Evolutionary conservation across 2,329 filamentous ascomycete genomes (phyloP), one percentile per base, ranked within the genome.

Genomic region (Drechslerella dactyloides): DNA sequence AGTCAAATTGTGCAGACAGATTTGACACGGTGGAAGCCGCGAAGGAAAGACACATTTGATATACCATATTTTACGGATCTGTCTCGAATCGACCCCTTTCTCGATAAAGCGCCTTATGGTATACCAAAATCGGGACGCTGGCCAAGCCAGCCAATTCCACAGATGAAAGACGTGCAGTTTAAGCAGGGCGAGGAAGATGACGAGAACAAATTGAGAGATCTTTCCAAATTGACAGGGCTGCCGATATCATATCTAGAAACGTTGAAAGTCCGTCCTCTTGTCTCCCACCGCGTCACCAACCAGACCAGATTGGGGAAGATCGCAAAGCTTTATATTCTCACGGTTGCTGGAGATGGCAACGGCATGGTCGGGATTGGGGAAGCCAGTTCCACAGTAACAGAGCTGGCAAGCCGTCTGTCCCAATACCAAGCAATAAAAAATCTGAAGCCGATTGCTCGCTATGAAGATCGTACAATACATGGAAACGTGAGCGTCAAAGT

Each of bases 251-350:
- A 84, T 69, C 81, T 89, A 57, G 76, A 77, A 23, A 77, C 75
- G 1, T 80, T 96, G 69, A 83, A 85, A 66, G 82, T 85, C 74
- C 96, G 96, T 84, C 83, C 85, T 53, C 81, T 99, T 52, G 89
- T 96, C 52, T 78, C 78, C 2, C 90, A 93, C 77, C 81, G 81
- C 44, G 94, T 99, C 69, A 83, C 86, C 75, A 97, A 99, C 81
- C 93, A 97, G 84, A 97, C 94, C 21, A 90, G 93, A 82, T 87
- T 99, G 81, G 94, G 94, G 79, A 99, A 97, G 84, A 89, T 99
- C 69, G 84, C 85, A 75, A 90, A 89, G 79, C 77, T 84, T 44
- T 96, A 93, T 77, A 84, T 87, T 76, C 82, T 97, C 73, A 87
- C 87, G 44, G 87, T 97, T 75, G 93, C 92, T 4, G 94, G 94